phyloP scores from a whole-genome alignment of 2,329 filamentous ascomycete genomes.

The Didymella segeticola region DNA sequence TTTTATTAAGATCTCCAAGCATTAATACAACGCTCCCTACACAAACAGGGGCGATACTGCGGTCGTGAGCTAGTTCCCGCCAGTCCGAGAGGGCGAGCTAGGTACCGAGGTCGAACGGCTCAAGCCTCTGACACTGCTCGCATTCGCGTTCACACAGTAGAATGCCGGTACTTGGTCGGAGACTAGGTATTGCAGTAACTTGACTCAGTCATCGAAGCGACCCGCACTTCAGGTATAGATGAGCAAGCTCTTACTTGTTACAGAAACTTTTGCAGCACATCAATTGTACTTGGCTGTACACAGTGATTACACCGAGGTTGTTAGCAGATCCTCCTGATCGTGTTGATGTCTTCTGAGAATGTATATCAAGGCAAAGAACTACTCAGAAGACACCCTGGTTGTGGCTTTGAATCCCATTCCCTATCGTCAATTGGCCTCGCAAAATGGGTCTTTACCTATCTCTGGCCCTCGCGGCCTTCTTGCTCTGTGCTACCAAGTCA shows the following conservation, averaged over 20 bases:
- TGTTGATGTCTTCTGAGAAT: not conserved
- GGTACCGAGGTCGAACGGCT: not conserved
- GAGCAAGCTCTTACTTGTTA: not conserved
- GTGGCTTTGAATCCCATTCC: not conserved
- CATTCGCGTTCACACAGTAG: slow-evolving; percentile 1
- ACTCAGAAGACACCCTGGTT: not conserved
- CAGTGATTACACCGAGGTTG: not conserved
- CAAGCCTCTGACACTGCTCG: not conserved
- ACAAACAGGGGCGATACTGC: not conserved
- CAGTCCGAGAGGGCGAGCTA: not conserved
- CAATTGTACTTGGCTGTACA: not conserved
- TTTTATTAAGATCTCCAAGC: not conserved
- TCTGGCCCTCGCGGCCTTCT: not conserved
- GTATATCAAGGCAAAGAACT: not conserved
- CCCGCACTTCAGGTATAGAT: not conserved
- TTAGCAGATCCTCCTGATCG: not conserved
- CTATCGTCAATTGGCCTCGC: not conserved
- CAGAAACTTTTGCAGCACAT: not conserved
- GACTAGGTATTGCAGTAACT: not conserved
- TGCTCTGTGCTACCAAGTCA: slow-evolving; percentile 16
- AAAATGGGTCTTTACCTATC: not conserved
- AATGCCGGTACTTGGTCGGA: not conserved
- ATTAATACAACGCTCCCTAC: not conserved
- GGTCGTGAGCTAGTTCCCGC: not conserved
- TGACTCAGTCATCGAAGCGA: slow-evolving; percentile 1